Base-by-base conservation (phyloP, 768 basidiomycete species). In the Phanerodontia chrysosporium region DNA sequence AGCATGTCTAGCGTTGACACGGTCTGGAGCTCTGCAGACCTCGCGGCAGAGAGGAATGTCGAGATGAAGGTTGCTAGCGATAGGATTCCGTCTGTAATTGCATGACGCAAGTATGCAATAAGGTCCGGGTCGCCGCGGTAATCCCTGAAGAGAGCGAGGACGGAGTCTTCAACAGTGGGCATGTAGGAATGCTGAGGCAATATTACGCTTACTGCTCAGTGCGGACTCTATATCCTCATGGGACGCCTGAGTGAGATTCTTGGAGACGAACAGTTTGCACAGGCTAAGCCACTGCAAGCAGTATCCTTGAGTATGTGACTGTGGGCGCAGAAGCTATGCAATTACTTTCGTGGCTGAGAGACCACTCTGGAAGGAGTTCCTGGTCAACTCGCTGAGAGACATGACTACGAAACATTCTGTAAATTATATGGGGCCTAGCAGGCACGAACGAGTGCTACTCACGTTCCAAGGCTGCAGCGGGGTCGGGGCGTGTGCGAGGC, bases 341-440 rank as follows among this genome's bases (percentile, higher is more conserved):
- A 46, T 66, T 65, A 88, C 89, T 76, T 89, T 89, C 16, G 70
- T 60, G 22, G 89, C 74, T 49, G 85, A 76, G 21, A 90, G 71
- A 7, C 89, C 89, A 66, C 80, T 83, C 65, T 89, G 85, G 60
- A 89, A 90, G 39, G 85, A 82, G 69, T 90, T 90, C 58, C 86
- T 77, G 16, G 89, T 88, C 46, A 92, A 72, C 58, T 83, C 87
- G 36, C 79, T 79, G 39, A 91, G 68, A 36, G 87, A 87, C 89
- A 90, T 90, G 27, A 49, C 49, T 42, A 18, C 32, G 14, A 7
- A 14, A 35, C 32, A 14, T 35, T 35, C 28, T 30, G 25, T 39
- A 7, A 21, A 48, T 48, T 27, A 7, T 27, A 10, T 27, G 32
- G 30, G 25, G 2, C 14, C 24, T 29, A n/a, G n/a, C n/a, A n/a